Evolutionary conservation across 805 yeast genomes (phyloP), one percentile per base, ranked within the genome.

Genomic region (Grigorovia yakushimaensis): DNA sequence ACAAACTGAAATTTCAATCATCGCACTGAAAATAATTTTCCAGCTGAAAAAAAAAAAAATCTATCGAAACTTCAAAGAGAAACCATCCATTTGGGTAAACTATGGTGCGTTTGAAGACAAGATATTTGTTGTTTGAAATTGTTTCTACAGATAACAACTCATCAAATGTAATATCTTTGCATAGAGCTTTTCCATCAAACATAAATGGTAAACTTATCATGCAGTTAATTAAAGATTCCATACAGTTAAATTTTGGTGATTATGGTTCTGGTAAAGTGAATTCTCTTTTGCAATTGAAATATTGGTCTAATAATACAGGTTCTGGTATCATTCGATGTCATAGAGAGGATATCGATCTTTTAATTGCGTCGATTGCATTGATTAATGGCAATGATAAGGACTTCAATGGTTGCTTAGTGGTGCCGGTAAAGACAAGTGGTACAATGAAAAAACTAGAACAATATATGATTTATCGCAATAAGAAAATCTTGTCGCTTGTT

Each of bases 81-180:
- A n/a, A n/a, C n/a, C n/a, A n/a, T n/a, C n/a, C n/a, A n/a, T n/a
- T n/a, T n/a, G n/a, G n/a, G n/a, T n/a, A n/a, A n/a, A n/a, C n/a
- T n/a, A n/a, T 89, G 98, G 98, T 89, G 15, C 77, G 98, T 58
- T 71, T 89, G 24, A 89, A 89, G 63, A 81, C 88, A 17, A 70
- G 98, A 54, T 89, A 91, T 57, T 72, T 89, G 11, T 71, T 88
- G 4, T 89, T 91, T 62, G 95, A 88, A 54, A 65, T 89, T 0
- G 10, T 42, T 15, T 63, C n/a, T 13, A 9, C 47, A 49, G 13
- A 48, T 39, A 20, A 33, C 19, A 9, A 5, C 11, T 4, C 45
- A 10, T 13, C 21, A 15, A 22, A 45, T 41, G 23, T 48, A 15
- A 15, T 78, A 11, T 58, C 71, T 17, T 65, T 78, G 7, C 87